Conservation (phyloP, 2,329 filamentous ascomycete species). For the Hymenoscyphus salicellus region DNA sequence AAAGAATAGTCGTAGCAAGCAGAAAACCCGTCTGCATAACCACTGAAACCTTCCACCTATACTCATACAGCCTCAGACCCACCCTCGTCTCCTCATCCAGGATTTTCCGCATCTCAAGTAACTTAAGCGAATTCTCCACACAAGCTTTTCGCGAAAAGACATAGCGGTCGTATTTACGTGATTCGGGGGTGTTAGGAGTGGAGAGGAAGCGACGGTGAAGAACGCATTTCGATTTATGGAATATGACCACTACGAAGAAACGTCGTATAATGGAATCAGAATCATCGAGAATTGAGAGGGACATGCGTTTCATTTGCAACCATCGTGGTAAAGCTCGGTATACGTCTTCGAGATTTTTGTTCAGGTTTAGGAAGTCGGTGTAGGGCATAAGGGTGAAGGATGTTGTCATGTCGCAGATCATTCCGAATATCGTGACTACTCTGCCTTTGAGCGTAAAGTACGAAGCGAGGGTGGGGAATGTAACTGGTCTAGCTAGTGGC, state of each 20-base stretch:
- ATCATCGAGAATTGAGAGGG: not conserved
- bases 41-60: not conserved
- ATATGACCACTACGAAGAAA: not conserved
- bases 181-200: not conserved
- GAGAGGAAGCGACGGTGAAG: not conserved
- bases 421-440: not conserved
- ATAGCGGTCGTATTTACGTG: not conserved
- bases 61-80: not conserved
- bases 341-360: not conserved
- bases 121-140: not conserved
- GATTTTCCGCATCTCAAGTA: not conserved
- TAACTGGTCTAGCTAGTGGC: conserved; percentile 52
- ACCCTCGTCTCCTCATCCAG: not conserved
- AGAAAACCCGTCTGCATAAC: not conserved
- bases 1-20: not conserved
- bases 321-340: not conserved
- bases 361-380: not conserved
- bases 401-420: not conserved
- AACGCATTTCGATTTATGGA: not conserved
- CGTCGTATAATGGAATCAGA: not conserved
- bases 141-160: not conserved
- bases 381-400: not conserved
- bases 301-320: not conserved
- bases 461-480: conserved; percentile 56
- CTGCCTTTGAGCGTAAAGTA: conserved; percentile 31